Evolutionary conservation across 768 basidiomycete genomes (phyloP).

Genomic region (Megacollybia marginata): DNA sequence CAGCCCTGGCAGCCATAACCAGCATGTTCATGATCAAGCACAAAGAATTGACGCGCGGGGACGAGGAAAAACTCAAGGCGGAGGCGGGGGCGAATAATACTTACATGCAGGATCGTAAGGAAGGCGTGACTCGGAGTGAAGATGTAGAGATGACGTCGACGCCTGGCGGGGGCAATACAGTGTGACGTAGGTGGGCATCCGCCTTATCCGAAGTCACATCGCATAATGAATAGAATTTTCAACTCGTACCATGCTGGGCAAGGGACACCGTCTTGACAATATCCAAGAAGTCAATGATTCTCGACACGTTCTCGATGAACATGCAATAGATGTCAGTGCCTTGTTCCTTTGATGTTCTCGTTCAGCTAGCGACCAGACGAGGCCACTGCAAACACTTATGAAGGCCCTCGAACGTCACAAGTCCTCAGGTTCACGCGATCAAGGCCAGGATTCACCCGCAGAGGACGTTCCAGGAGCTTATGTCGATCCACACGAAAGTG

Average conservation of each 20-base stretch:
- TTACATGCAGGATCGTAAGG: too few relatives aligned
- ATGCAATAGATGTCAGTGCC: constrained; percentile 42
- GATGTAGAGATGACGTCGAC: too few relatives aligned
- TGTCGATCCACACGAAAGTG: constrained; percentile 57
- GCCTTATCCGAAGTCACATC: too few relatives aligned
- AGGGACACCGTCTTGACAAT: too few relatives aligned
- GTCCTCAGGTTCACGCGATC: constrained; percentile 9
- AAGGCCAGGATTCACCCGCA: constrained; percentile 3
- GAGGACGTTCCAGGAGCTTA: constrained; percentile 42
- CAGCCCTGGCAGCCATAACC: constrained; percentile 45
- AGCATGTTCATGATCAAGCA: constrained; percentile 56
- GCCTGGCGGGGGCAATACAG: too few relatives aligned
- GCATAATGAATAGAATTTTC: too few relatives aligned
- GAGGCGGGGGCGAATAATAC: constrained; percentile 5
- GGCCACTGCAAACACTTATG: constrained; percentile 40
- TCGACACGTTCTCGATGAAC: constrained; percentile 42
- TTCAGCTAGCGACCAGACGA: constrained; percentile 26
- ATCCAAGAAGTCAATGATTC: too few relatives aligned
- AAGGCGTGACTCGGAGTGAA: too few relatives aligned
- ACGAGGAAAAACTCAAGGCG: constrained; percentile 44
- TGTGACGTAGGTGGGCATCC: too few relatives aligned
- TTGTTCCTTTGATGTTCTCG: constrained; percentile 1
- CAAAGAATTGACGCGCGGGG: constrained; percentile 48
- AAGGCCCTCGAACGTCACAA: constrained; percentile 46
- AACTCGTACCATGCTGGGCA: too few relatives aligned